Evolutionary conservation across 2,329 filamentous ascomycete species (phyloP), one percentile per base, ranked within the genome.

Genomic region (Fusarium sublunatum): DNA sequence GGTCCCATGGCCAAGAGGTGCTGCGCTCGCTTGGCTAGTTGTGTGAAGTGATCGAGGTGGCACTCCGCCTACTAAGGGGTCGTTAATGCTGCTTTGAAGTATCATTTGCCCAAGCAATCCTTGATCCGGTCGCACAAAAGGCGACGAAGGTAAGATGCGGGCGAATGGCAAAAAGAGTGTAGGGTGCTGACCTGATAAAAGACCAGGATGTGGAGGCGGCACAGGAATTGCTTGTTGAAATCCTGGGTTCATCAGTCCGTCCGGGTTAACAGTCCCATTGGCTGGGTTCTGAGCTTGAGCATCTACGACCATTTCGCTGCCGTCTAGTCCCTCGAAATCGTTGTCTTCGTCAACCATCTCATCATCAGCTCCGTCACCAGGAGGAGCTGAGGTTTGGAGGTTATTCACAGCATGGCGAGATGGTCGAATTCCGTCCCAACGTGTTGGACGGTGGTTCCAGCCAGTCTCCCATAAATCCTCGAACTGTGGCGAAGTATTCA

Each of bases 401-500:
- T 31, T 42, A 12, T 19, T 44, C 31, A 36, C 46, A 48, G 60
- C 11, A 36, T 55, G 42, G 28, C 60, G 55, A 47, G 60, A 28
- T 45, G 54, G 36, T 32, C 63, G 40, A 12, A 48, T 19, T 22
- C 46, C 9, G 26, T 58, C 40, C 19, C 36, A 60, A 3, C 40
- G 47, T 49, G 42, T 40, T 29, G 58, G 31, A 35, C 63, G 56
- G 39, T 26, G 53, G 7, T 55, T 50, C 62, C 54, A 48, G 48
- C 54, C 39, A 50, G 58, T 71, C 7, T 80, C 76, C 28, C 79
- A 78, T 7, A 80, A 68, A 4, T 79, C 76, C 36, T 81, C 78
- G 50, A 85, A 86, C 31, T 79, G 76, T 1, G 77, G 74, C 10
- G 80, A 77, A 0, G 75, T 79, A 65, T 93, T 96, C 35, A 99